Conservation (phyloP, 495 filamentous ascomycete genomes). For the Choiromyces venosus region DNA sequence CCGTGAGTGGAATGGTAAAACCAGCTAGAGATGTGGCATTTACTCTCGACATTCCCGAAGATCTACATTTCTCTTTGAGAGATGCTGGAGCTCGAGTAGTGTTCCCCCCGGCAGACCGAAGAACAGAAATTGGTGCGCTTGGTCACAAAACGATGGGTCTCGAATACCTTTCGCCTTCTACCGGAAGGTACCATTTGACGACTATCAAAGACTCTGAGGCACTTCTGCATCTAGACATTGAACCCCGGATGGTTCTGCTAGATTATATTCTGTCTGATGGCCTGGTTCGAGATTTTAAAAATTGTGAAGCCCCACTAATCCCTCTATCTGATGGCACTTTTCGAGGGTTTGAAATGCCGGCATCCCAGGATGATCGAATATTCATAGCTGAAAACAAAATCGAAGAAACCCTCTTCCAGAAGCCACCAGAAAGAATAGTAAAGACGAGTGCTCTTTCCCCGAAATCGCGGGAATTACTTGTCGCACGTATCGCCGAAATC, state of each 20-base stretch:
- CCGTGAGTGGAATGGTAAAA: slow-evolving; percentile 21
- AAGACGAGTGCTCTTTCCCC: background rate
- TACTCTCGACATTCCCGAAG: slow-evolving; percentile 13
- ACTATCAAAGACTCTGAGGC: slow-evolving; percentile 9
- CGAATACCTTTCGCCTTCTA: slow-evolving; percentile 11
- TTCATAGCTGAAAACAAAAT: slow-evolving; percentile 10
- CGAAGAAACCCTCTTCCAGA: slow-evolving; percentile 22
- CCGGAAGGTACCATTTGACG: slow-evolving; percentile 16
- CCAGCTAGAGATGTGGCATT: slow-evolving; percentile 18
- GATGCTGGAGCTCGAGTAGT: slow-evolving; percentile 18
- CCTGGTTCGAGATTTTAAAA: slow-evolving; percentile 18
- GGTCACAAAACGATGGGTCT: slow-evolving; percentile 3
- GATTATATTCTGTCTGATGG: slow-evolving; percentile 34
- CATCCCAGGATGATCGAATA: slow-evolving; percentile 9
- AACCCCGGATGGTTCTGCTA: slow-evolving; percentile 16
- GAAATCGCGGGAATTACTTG: slow-evolving; percentile 2
- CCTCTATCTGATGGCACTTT: slow-evolving; percentile 24
- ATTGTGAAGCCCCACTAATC: slow-evolving; percentile 28
- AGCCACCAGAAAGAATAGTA: slow-evolving; percentile 18
- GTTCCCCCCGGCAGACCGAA: slow-evolving; percentile 28
- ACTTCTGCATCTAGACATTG: background rate
- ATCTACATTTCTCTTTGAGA: slow-evolving; percentile 19
- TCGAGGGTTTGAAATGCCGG: slow-evolving; percentile 7
- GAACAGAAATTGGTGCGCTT: slow-evolving; percentile 10
- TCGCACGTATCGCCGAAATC: slow-evolving; percentile 5